These are phyloP conservation scores for Chrysophaeum taylorii DNA, from an alignment of 352 stramenopile genomes.

Conservation along the genomic window DNA sequence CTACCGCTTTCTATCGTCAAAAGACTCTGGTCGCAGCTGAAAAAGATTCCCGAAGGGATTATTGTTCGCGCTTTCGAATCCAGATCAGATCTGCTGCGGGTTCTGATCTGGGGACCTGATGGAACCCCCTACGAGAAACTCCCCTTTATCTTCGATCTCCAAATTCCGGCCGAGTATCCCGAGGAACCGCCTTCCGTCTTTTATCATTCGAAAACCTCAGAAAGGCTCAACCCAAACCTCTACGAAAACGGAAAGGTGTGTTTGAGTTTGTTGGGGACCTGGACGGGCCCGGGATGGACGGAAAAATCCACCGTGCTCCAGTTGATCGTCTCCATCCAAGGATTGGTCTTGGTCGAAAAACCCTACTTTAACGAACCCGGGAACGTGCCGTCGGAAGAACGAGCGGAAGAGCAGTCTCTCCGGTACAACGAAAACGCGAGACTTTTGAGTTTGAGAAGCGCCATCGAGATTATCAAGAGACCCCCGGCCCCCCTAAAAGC, in stretches of 20 bases:
- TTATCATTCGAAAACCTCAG: background rate
- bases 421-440: conserved; percentile 10
- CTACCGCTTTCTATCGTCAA: background rate
- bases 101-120: background rate
- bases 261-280: conserved; percentile 7
- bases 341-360: conserved; percentile 10
- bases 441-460: background rate
- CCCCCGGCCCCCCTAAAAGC: background rate
- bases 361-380: conserved; percentile 19
- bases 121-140: conserved; percentile 10
- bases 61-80: background rate
- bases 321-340: conserved; percentile 10
- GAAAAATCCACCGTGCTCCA: conserved; percentile 6
- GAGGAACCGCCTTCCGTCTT: background rate
- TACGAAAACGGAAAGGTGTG: conserved; percentile 20
- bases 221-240: conserved; percentile 14
- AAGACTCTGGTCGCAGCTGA: background rate
- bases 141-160: conserved; percentile 13
- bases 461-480: background rate
- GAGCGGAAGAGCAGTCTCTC: background rate
- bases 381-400: conserved; percentile 9
- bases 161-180: conserved; percentile 7
- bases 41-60: background rate
- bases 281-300: conserved; percentile 11
- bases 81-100: background rate